These are phyloP conservation scores for Fusarium sp. DNA, from an alignment of 2,329 filamentous ascomycete genomes.

Conservation along the genomic window DNA sequence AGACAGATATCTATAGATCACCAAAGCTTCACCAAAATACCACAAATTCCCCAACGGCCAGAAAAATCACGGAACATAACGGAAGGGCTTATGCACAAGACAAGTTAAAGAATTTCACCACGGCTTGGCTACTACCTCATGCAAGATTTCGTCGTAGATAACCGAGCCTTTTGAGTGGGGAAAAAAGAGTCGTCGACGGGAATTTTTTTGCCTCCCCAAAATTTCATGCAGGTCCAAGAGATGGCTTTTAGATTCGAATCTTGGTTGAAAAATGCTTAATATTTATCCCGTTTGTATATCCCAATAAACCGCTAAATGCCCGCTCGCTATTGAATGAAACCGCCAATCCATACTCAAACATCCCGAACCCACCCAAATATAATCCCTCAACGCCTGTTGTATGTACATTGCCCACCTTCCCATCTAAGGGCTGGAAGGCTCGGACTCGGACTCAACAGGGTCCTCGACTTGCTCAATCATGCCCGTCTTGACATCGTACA, in stretches of 20 bases:
- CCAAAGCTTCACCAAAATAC: not conserved
- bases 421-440: slow-evolving; percentile 22
- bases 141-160: not conserved
- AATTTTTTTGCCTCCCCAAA: not conserved
- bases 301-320: not conserved
- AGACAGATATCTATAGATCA: not conserved
- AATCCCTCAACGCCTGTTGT: not conserved
- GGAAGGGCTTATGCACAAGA: not conserved
- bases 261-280: not conserved
- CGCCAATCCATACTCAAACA: not conserved
- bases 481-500: slow-evolving; percentile 80
- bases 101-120: not conserved
- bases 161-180: not conserved
- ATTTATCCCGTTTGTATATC: not conserved
- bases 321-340: slow-evolving; percentile 4
- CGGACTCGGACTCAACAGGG: slow-evolving; percentile 13
- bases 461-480: slow-evolving; percentile 51
- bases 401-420: not conserved
- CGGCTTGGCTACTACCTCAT: not conserved
- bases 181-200: not conserved
- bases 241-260: not conserved
- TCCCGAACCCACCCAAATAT: not conserved
- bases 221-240: not conserved
- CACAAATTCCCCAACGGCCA: not conserved
- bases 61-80: not conserved